Evolutionary conservation across 78 protist genomes (phyloP), one percentile per base, ranked within the genome.

Genomic region (Chrysochromulina tobinii): DNA sequence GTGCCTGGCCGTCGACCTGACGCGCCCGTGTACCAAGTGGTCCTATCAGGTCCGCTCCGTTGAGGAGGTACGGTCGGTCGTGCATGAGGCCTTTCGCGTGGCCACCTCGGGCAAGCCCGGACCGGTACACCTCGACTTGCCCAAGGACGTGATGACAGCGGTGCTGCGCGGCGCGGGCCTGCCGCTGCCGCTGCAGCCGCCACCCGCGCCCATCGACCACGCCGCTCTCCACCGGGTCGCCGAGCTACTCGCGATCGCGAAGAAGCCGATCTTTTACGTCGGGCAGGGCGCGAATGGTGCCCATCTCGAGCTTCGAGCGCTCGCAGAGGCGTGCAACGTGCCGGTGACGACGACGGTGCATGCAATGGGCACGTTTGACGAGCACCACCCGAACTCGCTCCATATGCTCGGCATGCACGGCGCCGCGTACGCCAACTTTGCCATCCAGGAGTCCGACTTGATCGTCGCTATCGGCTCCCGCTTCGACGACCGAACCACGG

Each of bases 341-440:
- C 96, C 96, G 69, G 96, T 93, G 58, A 95, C 96, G 50, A 95
- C 96, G 48, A 95, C 96, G 48, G 93, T 95, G 69, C 96, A 95
- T 66, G 96, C 90, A 11, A 55, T 94, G 89, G 96, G 96, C 81
- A 58, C 20, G 50, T 89, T 94, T 61, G 92, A 91, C 69, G 96
- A 94, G 79, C 68, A 85, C 14, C 48, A 88, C 81, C 90, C 91
- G 20, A 79, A 75, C 81, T 84, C 94, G 5, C 83, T 94, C 50
- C 92, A 91, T 57, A 94, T 94, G 96, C 91, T 94, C 23, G 96
- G 96, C 51, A 91, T 94, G 94, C 96, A 94, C 72, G 96, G 96
- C 23, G 21, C 93, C 54, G 96, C 93, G 23, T 94, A 92, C 87
- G 94, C 94, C 55, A 92, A 94, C 86, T 94, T 50, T 48, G 88